Conservation (phyloP, 495 filamentous ascomycete species). For the Penicillium canariense region DNA sequence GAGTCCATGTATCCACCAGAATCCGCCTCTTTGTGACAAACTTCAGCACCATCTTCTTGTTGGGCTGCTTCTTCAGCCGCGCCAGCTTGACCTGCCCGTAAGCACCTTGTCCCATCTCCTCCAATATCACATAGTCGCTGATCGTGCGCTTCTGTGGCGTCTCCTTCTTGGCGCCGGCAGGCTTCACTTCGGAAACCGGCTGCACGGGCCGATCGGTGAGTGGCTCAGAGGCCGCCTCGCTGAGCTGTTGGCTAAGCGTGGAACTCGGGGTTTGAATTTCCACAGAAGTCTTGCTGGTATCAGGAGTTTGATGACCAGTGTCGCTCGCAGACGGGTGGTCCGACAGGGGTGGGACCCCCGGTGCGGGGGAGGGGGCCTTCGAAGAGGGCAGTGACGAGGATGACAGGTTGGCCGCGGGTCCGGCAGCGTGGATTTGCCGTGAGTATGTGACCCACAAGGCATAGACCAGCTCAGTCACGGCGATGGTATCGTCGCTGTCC, state of each 20-base stretch:
- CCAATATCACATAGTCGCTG: conserved; percentile 84
- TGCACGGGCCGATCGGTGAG: conserved; percentile 50
- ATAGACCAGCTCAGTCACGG: conserved; percentile 79
- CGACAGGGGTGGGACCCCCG: conserved; percentile 1
- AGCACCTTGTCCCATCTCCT: conserved; percentile 98
- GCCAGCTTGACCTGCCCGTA: conserved; percentile 97
- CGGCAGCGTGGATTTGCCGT: conserved; percentile 77
- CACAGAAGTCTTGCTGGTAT: conserved; percentile 21
- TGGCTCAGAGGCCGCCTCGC: conserved; percentile 61
- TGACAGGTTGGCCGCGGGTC: conserved; percentile 51
- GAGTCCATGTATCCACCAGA: conserved; percentile 97
- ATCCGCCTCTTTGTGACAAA: conserved; percentile 97
- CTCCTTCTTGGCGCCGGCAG: conserved; percentile 29
- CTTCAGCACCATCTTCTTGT: conserved; percentile 88
- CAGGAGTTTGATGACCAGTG: background rate
- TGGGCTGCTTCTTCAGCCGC: conserved; percentile 73
- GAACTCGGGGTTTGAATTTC: conserved; percentile 55
- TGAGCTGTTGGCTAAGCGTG: conserved; percentile 72
- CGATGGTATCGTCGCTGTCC: conserved; percentile 38
- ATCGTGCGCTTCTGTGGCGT: conserved; percentile 70
- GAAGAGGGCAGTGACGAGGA: conserved; percentile 28
- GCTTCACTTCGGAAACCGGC: conserved; percentile 35
- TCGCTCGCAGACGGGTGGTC: background rate
- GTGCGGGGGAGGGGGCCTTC: conserved; percentile 18
- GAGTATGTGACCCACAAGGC: conserved; percentile 98